These are phyloP conservation scores for Zhuliangozyma blackwelliae DNA, from an alignment of 1,139 yeast genomes.

Conservation along the genomic window DNA sequence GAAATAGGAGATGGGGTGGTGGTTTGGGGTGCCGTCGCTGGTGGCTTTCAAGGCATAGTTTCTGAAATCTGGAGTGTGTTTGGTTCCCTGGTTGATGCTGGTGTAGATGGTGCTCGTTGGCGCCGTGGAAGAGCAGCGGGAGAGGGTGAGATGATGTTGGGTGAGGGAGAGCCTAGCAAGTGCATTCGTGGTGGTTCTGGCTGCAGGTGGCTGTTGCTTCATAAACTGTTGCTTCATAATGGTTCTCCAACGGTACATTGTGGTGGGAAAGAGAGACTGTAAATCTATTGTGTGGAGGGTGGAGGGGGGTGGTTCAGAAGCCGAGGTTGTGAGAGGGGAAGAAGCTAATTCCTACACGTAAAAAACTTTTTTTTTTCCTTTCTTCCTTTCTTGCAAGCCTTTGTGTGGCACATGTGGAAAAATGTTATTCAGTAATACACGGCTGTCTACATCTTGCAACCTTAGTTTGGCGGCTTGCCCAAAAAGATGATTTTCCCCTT, in stretches of 20 bases:
- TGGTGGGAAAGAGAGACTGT: neutral
- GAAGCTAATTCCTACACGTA: neutral
- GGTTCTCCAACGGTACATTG: neutral
- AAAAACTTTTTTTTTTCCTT: neutral
- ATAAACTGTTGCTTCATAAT: neutral
- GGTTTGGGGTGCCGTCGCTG: conserved; percentile 39
- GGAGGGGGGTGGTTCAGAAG: no score
- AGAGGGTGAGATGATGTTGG: conserved; percentile 16
- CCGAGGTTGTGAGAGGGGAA: neutral
- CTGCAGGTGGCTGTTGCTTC: neutral
- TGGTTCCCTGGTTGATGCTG: conserved; percentile 25
- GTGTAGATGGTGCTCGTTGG: no score
- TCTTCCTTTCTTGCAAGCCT: neutral
- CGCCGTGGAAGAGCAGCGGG: no score
- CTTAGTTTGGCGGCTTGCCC: conserved; percentile 54
- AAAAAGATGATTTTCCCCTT: conserved; percentile 51
- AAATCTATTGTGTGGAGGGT: no score
- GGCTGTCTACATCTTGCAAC: no score
- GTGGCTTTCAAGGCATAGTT: conserved; percentile 55
- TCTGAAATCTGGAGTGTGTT: conserved; percentile 29
- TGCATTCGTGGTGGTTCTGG: conserved; percentile 10
- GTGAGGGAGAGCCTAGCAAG: conserved; percentile 17
- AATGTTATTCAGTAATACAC: no score
- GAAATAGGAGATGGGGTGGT: conserved; percentile 65
- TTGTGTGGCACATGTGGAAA: no score